Conservation (phyloP, 345 rosid species). For the Rhodamnia rubescens region DNA sequence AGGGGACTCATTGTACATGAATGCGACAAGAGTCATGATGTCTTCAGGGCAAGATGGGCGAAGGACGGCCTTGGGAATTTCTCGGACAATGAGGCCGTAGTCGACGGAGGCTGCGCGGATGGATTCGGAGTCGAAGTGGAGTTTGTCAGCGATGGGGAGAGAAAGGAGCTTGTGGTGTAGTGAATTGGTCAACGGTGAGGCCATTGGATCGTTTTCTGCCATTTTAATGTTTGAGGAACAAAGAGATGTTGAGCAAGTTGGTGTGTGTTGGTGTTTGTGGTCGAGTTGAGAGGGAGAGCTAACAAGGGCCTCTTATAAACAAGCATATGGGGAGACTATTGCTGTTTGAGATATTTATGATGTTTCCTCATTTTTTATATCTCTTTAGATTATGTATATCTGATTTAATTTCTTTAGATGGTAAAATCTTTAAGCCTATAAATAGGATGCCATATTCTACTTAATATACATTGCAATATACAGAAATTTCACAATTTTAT, state of each 20-base stretch:
- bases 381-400: too few species aligned
- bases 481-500: too few species aligned
- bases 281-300: background rate
- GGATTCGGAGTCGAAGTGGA: slow-evolving; percentile 12
- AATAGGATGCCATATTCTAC: too few species aligned
- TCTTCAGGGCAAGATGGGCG: slow-evolving; percentile 19
- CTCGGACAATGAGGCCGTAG: slow-evolving; percentile 21
- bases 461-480: too few species aligned
- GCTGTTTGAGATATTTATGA: too few species aligned
- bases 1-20: slow-evolving; percentile 1
- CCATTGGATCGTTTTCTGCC: background rate
- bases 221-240: background rate
- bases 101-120: slow-evolving; percentile 16
- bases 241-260: background rate
- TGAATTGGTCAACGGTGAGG: background rate
- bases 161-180: background rate
- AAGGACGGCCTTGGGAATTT: slow-evolving; percentile 21
- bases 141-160: background rate
- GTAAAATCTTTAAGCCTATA: too few species aligned
- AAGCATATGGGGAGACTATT: background rate
- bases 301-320: background rate
- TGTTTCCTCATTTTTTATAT: too few species aligned
- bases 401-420: too few species aligned
- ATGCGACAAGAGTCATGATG: slow-evolving; percentile 9
- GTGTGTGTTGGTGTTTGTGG: background rate